A percentile compares a stretch with the other conserved stretches of the same genome.
Evolutionary conservation across 768 basidiomycete genomes (phyloP).

Genomic region (Tricholoma saponaceum): DNA sequence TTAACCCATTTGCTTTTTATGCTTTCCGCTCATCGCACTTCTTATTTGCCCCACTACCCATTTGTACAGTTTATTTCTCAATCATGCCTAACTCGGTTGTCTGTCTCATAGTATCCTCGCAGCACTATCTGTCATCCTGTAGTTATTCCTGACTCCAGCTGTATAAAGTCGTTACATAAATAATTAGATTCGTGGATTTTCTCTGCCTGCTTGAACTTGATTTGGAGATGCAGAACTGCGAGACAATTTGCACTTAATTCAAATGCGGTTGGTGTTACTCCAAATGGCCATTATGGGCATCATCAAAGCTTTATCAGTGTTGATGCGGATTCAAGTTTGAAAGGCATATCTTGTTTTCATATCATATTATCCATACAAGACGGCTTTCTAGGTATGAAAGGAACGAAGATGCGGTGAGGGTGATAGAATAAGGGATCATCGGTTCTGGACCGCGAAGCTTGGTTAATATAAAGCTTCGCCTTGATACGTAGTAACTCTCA

Average conservation of each 20-base stretch:
- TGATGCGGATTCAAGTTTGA: not conserved
- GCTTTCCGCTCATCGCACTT: slow-evolving; percentile 41
- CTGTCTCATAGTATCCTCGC: slow-evolving; percentile 65
- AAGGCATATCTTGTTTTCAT: slow-evolving; percentile 8
- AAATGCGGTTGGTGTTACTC: no score
- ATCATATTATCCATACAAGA: slow-evolving; percentile 15
- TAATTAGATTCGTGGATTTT: slow-evolving; percentile 30
- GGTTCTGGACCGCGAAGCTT: slow-evolving; percentile 31
- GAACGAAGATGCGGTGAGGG: not conserved
- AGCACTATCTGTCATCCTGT: slow-evolving; percentile 69
- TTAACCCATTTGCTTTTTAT: slow-evolving; percentile 49
- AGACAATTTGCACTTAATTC: no score
- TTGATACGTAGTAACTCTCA: slow-evolving; percentile 23
- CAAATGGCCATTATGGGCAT: not conserved
- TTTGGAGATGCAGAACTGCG: not conserved
- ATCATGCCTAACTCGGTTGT: slow-evolving; percentile 52
- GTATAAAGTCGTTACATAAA: slow-evolving; percentile 47
- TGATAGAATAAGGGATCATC: slow-evolving; percentile 25
- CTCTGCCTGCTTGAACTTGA: not conserved
- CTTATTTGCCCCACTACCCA: slow-evolving; percentile 40
- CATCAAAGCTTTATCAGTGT: not conserved
- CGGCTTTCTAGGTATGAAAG: slow-evolving; percentile 1
- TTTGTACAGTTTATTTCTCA: slow-evolving; percentile 59
- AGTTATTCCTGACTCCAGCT: slow-evolving; percentile 55
- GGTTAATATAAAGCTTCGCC: not conserved